phyloP scores from a whole-genome alignment of 2,329 filamentous ascomycete species.

The Fusarium sp. region DNA sequence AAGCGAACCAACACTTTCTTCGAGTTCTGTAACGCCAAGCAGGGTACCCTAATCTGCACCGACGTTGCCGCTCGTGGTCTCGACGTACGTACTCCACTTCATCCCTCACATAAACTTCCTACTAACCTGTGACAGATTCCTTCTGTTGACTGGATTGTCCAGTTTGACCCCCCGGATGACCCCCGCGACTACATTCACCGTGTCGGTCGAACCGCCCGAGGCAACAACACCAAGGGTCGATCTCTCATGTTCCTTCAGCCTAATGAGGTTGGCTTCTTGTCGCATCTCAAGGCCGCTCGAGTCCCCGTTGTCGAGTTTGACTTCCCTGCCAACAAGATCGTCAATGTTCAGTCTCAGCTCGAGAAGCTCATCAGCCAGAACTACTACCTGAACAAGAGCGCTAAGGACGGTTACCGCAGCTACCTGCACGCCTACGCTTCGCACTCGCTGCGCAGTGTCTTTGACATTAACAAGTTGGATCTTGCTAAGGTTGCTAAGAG shows the following conservation, averaged over 20 bases:
- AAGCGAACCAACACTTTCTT: constrained; percentile 99
- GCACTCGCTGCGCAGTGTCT: constrained; percentile 67
- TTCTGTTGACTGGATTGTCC: constrained; percentile 94
- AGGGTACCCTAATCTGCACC: constrained; percentile 92
- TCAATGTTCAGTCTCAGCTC: constrained; percentile 89
- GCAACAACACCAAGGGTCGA: constrained; percentile 83
- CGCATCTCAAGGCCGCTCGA: constrained; percentile 88
- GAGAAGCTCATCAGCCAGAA: constrained; percentile 95
- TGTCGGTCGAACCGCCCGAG: constrained; percentile 92
- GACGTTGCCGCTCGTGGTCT: constrained; percentile 95
- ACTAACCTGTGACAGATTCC: constrained; percentile 71
- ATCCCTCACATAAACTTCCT: background rate
- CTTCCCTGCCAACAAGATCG: constrained; percentile 90
- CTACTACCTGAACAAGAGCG: constrained; percentile 94
- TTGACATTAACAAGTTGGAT: constrained; percentile 86
- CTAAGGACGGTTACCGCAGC: constrained; percentile 82
- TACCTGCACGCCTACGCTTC: constrained; percentile 96
- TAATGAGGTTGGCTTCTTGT: constrained; percentile 90
- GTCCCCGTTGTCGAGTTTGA: constrained; percentile 97
- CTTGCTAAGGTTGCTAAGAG: constrained; percentile 85
- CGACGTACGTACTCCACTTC: constrained; percentile 67
- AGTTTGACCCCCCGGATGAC: constrained; percentile 95
- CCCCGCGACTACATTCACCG: constrained; percentile 94
- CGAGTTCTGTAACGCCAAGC: constrained; percentile 82
- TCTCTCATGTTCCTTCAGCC: constrained; percentile 95